Evolutionary conservation across 371 early-diverging fungal genomes (phyloP).

Genomic region (Lichtheimia ornata): DNA sequence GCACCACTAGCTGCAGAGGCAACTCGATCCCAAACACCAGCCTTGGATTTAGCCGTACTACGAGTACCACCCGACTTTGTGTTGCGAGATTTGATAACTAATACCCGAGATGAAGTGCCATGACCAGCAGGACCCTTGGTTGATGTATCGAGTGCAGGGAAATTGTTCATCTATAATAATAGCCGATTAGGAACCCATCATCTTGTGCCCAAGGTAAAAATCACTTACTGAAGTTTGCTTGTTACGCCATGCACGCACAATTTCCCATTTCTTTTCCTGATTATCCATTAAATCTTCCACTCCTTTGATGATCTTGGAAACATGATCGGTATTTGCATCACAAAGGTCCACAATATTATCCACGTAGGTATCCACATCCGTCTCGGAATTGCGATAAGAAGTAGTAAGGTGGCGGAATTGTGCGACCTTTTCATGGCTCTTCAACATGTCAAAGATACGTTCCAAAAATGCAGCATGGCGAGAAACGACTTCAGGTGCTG

Average conservation of each 20-base stretch:
- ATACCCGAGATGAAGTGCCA: constrained; percentile 40
- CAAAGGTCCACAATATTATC: constrained; percentile 53
- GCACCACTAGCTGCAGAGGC: constrained; percentile 36
- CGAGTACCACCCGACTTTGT: constrained; percentile 41
- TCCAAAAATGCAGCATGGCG: constrained; percentile 49
- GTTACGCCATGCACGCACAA: constrained; percentile 74
- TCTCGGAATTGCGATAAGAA: constrained; percentile 51
- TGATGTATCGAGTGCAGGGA: constrained; percentile 29
- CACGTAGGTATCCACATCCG: constrained; percentile 62
- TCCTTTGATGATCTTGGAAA: constrained; percentile 54
- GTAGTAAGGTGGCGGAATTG: constrained; percentile 64
- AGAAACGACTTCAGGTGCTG: constrained; percentile 15
- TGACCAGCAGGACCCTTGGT: constrained; percentile 33
- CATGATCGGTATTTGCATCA: constrained; percentile 39
- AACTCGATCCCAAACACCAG: constrained; percentile 50
- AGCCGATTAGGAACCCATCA: too few species aligned
- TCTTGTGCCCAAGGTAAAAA: too few species aligned
- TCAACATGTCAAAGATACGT: constrained; percentile 44
- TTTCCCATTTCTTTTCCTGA: constrained; percentile 59
- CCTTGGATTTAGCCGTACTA: constrained; percentile 34
- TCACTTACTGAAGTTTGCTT: constrained; percentile 55
- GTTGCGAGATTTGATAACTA: constrained; percentile 53
- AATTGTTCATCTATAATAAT: constrained; percentile 23
- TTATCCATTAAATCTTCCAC: constrained; percentile 57
- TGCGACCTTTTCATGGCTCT: constrained; percentile 49